Evolutionary conservation across 225 moss, liverwort and hornwort species (phyloP).

Genomic region (Pseudoscleropodium purum): DNA sequence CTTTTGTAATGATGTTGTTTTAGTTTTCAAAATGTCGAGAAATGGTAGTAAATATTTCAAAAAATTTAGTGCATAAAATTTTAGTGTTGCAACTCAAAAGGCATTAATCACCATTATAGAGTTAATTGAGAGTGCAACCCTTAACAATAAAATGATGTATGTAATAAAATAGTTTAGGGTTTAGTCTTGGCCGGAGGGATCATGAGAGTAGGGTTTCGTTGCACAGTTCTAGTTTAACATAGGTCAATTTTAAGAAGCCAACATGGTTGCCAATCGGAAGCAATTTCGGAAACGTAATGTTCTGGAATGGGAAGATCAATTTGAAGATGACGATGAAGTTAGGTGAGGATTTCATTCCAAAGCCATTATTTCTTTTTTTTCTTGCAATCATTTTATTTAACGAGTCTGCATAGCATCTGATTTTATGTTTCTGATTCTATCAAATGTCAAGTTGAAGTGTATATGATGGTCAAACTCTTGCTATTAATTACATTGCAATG

Average conservation of each 20-base stretch:
- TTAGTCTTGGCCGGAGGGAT: neutral
- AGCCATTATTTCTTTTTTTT: neutral
- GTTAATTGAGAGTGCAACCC: neutral
- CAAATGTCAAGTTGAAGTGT: neutral
- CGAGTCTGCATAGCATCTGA: neutral
- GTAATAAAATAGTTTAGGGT: neutral
- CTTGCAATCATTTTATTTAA: neutral
- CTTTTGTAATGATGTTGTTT: neutral
- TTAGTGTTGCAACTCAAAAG: neutral
- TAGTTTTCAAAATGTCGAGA: neutral
- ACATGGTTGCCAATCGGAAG: slow-evolving; percentile 41
- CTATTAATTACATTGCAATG: neutral
- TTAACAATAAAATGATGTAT: neutral
- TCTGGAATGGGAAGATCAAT: slow-evolving; percentile 28
- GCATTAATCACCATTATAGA: no score
- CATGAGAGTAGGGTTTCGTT: neutral
- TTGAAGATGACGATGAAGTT: slow-evolving; percentile 67
- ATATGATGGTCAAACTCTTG: neutral
- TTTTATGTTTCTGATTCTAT: neutral
- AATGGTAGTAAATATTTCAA: neutral
- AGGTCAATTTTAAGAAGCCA: neutral
- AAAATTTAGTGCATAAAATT: neutral
- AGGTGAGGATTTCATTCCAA: slow-evolving; percentile 17
- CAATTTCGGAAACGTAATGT: slow-evolving; percentile 62
- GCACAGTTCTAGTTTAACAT: neutral